A percentile compares a stretch with the other conserved stretches of the same genome.
Evolutionary conservation across 2,329 filamentous ascomycete species (phyloP).

Genomic region (Nothomitra cinnamomea): DNA sequence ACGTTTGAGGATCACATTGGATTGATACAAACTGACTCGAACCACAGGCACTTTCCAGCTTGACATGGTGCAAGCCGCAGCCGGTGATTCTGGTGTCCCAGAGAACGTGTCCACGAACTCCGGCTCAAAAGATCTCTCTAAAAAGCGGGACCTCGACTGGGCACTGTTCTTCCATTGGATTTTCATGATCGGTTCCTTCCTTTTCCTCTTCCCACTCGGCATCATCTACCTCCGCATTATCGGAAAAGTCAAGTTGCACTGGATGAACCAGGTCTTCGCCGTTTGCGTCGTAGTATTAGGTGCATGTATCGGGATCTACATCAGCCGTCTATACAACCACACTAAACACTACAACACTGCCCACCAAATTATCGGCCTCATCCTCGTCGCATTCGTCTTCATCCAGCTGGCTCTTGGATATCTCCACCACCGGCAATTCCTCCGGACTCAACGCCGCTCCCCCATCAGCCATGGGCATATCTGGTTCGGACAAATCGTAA

Average conservation of each 20-base stretch:
- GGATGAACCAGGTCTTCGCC: constrained; percentile 33
- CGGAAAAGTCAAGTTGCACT: constrained; percentile 37
- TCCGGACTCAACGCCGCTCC: constrained; percentile 30
- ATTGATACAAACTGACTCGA: background rate
- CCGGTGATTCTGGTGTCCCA: constrained; percentile 20
- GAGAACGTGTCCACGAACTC: background rate
- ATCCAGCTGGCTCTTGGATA: constrained; percentile 42
- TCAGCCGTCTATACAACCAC: constrained; percentile 37
- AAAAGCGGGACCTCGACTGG: background rate
- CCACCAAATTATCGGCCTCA: constrained; percentile 43
- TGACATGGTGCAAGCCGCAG: constrained; percentile 22
- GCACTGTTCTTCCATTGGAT: constrained; percentile 12
- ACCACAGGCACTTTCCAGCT: constrained; percentile 19
- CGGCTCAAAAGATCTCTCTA: constrained; percentile 11
- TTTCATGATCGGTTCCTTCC: constrained; percentile 37
- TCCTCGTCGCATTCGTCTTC: constrained; percentile 33
- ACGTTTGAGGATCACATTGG: too few relatives aligned
- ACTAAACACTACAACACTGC: constrained; percentile 34
- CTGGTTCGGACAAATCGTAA: constrained; percentile 42
- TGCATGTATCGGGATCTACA: constrained; percentile 32
- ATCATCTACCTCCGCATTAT: constrained; percentile 35
- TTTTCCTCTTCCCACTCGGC: constrained; percentile 40
- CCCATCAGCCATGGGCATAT: constrained; percentile 39
- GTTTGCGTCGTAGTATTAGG: constrained; percentile 32
- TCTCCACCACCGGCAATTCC: constrained; percentile 38